phyloP scores from a whole-genome alignment of 495 filamentous ascomycete species.

The Astrothelium subdiscretum region DNA sequence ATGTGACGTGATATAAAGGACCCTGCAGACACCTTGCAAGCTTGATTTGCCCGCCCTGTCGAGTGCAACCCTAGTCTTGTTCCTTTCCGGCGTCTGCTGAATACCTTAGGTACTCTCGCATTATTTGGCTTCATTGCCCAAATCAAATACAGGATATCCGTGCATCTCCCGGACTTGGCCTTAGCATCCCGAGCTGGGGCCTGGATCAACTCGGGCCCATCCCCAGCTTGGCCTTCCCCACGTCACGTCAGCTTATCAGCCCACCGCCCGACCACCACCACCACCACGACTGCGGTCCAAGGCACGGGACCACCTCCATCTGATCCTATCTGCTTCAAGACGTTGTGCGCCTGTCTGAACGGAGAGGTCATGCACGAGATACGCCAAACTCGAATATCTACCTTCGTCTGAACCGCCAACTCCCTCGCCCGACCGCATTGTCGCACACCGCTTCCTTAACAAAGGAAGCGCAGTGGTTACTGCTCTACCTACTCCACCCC shows the following conservation, averaged over 20 bases:
- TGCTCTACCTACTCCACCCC: neutral
- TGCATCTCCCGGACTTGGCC: too few species aligned
- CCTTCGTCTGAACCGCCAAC: neutral
- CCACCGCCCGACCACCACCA: neutral
- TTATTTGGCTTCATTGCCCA: too few species aligned
- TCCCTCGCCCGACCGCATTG: neutral
- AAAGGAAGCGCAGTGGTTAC: neutral
- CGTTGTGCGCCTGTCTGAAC: neutral
- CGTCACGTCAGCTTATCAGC: constrained; percentile 1
- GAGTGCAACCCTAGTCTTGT: too few species aligned
- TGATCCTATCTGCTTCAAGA: neutral
- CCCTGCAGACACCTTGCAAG: neutral
- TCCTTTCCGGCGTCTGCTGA: too few species aligned
- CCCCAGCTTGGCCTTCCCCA: neutral
- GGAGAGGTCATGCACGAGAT: neutral
- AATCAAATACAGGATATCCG: too few species aligned
- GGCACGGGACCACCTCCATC: neutral
- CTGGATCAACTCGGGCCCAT: neutral
- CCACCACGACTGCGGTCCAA: neutral
- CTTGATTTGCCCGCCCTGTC: neutral
- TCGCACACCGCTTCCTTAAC: neutral
- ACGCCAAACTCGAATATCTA: neutral
- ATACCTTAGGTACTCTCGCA: too few species aligned
- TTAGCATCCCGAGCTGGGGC: neutral
- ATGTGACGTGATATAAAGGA: neutral